Evolutionary conservation across 1,284 basidiomycete genomes (phyloP), one percentile per base, ranked within the genome.

Genomic region (Mrakiaceae sp.): DNA sequence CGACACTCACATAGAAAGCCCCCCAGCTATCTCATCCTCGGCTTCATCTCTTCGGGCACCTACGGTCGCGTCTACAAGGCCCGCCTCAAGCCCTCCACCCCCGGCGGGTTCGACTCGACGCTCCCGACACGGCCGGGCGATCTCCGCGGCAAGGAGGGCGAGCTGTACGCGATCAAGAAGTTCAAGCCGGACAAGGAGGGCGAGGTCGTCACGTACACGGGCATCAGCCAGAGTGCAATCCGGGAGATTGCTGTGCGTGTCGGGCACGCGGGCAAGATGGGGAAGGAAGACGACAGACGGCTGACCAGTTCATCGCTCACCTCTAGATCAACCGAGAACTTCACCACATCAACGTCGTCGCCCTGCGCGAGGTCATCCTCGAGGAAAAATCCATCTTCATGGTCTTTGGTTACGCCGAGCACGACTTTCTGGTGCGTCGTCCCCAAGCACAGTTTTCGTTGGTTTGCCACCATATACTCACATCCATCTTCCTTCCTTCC

Each of bases 101-200:
- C 67, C 57, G 46, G 68, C 67, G 8, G 65, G 69, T 8, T 69
- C 69, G 46, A 73, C 71, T 39, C 68, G 70, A 47, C 69, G 59
- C 60, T 71, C 56, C 74, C 72, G 68, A 76, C 73, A 71, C 70
- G 76, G 1, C 86, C 87, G 68, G 80, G 83, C 47, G 87, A 79
- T 59, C 66, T 73, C 43, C 72, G 83, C 1, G 78, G 79, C 9
- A 85, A 86, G 54, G 74, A 76, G 58, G 83, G 80, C 1, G 80
- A 79, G 64, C 81, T 95, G 58, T 88, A 92, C 72, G 96, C 95
- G 4, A 98, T 98, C 79, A 99, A 99, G 79, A 99, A 98, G 77
- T 98, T 98, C 81, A 99, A 99, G 75, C 94, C 95, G 0, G 96
- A 98, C 80, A 98, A 98, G 75, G 93, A 96, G 77, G 92, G 92